phyloP scores from a whole-genome alignment of 1,139 yeast species.

The Blastobotrys niveus region DNA sequence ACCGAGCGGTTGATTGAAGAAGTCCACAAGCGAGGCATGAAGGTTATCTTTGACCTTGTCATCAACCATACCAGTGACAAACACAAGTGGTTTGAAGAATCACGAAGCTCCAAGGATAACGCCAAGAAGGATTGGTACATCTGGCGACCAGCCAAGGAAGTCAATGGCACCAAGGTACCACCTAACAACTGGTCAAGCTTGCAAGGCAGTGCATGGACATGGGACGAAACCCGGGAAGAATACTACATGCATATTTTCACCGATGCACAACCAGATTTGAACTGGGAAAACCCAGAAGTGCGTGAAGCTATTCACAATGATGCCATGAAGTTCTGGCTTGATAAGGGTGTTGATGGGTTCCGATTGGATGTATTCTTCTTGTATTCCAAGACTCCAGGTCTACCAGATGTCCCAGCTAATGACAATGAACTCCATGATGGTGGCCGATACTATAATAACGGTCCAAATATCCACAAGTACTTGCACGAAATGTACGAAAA shows the following conservation, averaged over 20 bases:
- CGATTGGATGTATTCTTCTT: constrained; percentile 52
- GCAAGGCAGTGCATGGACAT: constrained; percentile 47
- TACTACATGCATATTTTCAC: constrained; percentile 53
- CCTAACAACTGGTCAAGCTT: constrained; percentile 55
- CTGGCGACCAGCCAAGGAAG: constrained; percentile 45
- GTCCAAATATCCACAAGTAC: constrained; percentile 54
- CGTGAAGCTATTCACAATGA: constrained; percentile 48
- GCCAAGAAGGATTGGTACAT: constrained; percentile 60
- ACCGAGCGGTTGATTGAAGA: constrained; percentile 46
- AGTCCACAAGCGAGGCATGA: constrained; percentile 47
- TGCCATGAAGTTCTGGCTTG: constrained; percentile 50
- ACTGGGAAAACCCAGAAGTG: constrained; percentile 53
- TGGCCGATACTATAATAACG: constrained; percentile 36
- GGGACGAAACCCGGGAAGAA: constrained; percentile 48
- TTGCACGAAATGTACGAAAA: constrained; percentile 45
- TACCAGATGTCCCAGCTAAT: constrained; percentile 47
- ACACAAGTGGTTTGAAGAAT: constrained; percentile 55
- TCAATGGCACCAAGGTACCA: constrained; percentile 45
- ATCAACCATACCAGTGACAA: constrained; percentile 54
- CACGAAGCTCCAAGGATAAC: constrained; percentile 45
- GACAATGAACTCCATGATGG: constrained; percentile 43
- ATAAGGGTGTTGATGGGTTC: constrained; percentile 55
- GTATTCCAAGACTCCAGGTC: constrained; percentile 47
- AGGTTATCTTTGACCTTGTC: constrained; percentile 50
- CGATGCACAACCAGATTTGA: constrained; percentile 50